These are phyloP conservation scores for Kurtzmaniella quercitrusa DNA, from an alignment of 1,139 yeast species.

Conservation along the genomic window DNA sequence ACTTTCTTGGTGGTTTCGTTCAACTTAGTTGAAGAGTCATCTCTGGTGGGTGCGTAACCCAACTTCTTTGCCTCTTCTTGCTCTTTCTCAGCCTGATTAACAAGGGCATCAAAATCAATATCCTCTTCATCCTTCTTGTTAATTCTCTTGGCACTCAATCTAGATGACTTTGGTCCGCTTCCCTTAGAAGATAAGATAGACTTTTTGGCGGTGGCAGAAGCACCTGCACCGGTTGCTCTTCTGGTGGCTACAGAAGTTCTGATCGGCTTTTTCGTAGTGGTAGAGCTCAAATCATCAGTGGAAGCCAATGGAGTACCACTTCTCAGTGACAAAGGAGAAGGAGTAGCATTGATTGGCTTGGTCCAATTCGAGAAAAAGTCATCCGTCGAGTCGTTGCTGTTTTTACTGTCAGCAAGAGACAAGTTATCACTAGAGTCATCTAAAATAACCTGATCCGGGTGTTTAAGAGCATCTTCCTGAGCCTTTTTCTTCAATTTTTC, in stretches of 20 bases:
- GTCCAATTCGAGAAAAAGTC: conserved; percentile 94
- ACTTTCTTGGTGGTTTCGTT: conserved; percentile 8
- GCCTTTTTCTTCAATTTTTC: conserved; percentile 72
- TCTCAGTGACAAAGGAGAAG: conserved; percentile 54
- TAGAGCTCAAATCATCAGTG: conserved; percentile 29
- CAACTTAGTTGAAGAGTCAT: conserved; percentile 14
- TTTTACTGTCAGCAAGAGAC: conserved; percentile 29
- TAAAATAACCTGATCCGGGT: conserved; percentile 63
- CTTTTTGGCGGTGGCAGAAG: conserved; percentile 26
- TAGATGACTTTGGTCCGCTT: conserved; percentile 50
- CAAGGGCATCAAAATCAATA: conserved; percentile 89
- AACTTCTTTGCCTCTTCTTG: conserved; percentile 68
- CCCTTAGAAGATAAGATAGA: conserved; percentile 41
- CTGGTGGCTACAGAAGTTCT: conserved; percentile 13
- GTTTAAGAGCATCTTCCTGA: conserved; percentile 58
- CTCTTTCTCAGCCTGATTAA: conserved; percentile 79
- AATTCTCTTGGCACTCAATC: conserved; percentile 49
- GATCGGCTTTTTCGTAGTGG: conserved; percentile 17
- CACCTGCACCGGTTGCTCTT: conserved; percentile 1
- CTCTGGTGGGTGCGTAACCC: conserved; percentile 64
- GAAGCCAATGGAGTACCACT: conserved; percentile 45
- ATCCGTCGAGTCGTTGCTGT: conserved; percentile 51
- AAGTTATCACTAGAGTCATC: conserved; percentile 48
- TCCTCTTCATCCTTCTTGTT: conserved; percentile 52
- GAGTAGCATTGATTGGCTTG: conserved; percentile 56